phyloP scores from a whole-genome alignment of 257 asterid genomes.

The Orobanche coerulescens region DNA sequence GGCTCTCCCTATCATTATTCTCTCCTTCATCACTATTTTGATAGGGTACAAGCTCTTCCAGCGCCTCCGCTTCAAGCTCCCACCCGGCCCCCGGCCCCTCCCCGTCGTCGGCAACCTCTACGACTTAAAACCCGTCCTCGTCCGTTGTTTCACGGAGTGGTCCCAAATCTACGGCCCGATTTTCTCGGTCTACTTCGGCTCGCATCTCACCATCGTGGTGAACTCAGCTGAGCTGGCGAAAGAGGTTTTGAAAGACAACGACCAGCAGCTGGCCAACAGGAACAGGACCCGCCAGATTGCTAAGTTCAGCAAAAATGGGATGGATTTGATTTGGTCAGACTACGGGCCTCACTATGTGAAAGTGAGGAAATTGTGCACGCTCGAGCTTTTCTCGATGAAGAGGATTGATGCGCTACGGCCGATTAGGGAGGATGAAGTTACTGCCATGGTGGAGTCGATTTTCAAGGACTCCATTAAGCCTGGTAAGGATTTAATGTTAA shows the following conservation, averaged over 20 bases:
- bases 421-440: conserved; percentile 76
- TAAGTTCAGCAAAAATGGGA: conserved; percentile 60
- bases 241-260: conserved; percentile 35
- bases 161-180: conserved; percentile 39
- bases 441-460: conserved; percentile 63
- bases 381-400: conserved; percentile 67
- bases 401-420: conserved; percentile 73
- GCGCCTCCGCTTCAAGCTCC: conserved; percentile 35
- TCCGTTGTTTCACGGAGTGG: conserved; percentile 38
- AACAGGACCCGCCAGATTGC: conserved; percentile 30
- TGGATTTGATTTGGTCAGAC: conserved; percentile 85
- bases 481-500: conserved; percentile 25
- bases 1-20: conserved; percentile 27
- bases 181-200: conserved; percentile 41
- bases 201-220: conserved; percentile 30
- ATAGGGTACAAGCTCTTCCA: conserved; percentile 35
- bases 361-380: conserved; percentile 71
- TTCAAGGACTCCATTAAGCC: conserved; percentile 46
- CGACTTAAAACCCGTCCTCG: conserved; percentile 34
- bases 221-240: conserved; percentile 33
- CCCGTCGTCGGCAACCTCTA: conserved; percentile 37
- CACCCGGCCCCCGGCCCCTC: conserved; percentile 39
- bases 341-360: conserved; percentile 87
- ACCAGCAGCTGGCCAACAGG: conserved; percentile 32
- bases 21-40: conserved; percentile 26